Percentiles rank a stretch among this genome's conserved stretches.
phyloP scores from a whole-genome alignment of 2,329 filamentous ascomycete genomes.

The Colletotrichum acutatum region DNA sequence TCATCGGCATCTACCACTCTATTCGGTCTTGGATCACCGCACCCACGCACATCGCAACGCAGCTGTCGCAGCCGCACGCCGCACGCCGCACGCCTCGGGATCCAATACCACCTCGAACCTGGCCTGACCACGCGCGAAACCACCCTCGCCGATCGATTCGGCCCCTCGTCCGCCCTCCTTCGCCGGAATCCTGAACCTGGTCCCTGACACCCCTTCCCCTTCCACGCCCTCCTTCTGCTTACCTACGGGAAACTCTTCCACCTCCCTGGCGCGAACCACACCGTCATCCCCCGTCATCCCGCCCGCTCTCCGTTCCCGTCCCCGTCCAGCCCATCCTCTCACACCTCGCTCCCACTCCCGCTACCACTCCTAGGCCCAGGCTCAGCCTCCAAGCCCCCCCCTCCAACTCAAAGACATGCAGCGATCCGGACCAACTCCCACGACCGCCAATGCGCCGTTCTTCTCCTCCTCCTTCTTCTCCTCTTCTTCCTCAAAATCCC shows the following conservation, averaged over 20 bases:
- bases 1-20: no score
- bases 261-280: slow-evolving; percentile 3
- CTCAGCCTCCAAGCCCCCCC: slow-evolving; percentile 7
- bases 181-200: slow-evolving; percentile 28
- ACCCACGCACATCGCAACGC: background rate
- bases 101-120: slow-evolving; percentile 20
- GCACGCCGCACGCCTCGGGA: slow-evolving; percentile 23
- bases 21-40: no score
- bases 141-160: slow-evolving; percentile 23
- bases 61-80: background rate
- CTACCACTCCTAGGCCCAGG: background rate
- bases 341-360: no score
- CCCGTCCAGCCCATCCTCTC: background rate
- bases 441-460: slow-evolving; percentile 44
- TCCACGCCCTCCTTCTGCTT: background rate
- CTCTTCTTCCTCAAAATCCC: slow-evolving; percentile 42
- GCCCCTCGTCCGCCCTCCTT: slow-evolving; percentile 28
- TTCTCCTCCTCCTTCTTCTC: slow-evolving; percentile 51
- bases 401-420: slow-evolving; percentile 35
- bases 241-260: background rate
- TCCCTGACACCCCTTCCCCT: slow-evolving; percentile 9
- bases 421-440: slow-evolving; percentile 34
- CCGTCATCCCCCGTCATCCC: background rate
- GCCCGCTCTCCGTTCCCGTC: background rate
- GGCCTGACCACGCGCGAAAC: background rate